A percentile compares a stretch with the other conserved stretches of the same genome.
phyloP scores from a whole-genome alignment of 345 rosid species.

The Dovyalis caffra region DNA sequence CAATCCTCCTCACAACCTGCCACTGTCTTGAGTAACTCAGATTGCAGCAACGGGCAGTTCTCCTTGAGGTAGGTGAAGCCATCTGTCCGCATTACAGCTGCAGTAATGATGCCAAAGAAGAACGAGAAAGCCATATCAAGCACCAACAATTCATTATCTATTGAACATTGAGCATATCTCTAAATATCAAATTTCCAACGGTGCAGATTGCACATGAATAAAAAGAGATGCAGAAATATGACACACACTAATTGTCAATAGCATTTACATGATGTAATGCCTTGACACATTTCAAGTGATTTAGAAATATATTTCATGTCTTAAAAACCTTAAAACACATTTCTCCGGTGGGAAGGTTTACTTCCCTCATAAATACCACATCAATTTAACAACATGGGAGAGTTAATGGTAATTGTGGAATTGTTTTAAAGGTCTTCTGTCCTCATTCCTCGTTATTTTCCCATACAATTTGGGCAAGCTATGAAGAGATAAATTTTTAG shows the following conservation, averaged over 20 bases:
- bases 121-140: neutral
- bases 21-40: conserved; percentile 54
- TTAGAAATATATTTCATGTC: neutral
- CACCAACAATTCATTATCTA: neutral
- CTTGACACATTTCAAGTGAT: neutral
- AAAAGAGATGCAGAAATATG: neutral
- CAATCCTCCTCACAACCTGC: conserved; percentile 69
- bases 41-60: conserved; percentile 46
- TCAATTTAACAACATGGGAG: neutral
- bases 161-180: neutral
- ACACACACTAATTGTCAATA: neutral
- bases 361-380: neutral
- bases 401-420: too few relatives aligned
- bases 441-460: too few relatives aligned
- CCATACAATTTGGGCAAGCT: too few relatives aligned
- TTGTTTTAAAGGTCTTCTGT: too few relatives aligned
- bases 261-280: neutral
- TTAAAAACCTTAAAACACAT: neutral
- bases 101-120: neutral
- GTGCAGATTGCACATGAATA: too few relatives aligned
- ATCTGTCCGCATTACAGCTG: conserved; percentile 67
- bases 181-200: too few relatives aligned
- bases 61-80: conserved; percentile 55
- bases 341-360: neutral
- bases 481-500: neutral